Base-by-base conservation (phyloP, 2,329 filamentous ascomycete species). In the Phoma sp. region DNA sequence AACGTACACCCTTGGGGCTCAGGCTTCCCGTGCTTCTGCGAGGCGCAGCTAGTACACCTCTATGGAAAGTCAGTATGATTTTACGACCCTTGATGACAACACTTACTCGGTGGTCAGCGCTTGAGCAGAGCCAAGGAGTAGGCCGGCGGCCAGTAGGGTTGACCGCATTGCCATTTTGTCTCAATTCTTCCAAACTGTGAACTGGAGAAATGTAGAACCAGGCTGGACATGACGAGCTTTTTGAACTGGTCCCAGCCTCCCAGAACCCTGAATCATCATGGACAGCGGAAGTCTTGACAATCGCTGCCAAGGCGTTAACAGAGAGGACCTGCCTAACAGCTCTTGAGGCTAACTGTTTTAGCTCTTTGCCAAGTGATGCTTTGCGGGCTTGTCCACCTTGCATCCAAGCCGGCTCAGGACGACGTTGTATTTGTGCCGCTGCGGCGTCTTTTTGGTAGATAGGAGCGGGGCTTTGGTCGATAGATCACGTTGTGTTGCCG, bases 1-100 rank as follows among this genome's bases (percentile, higher is more conserved):
- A 25, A 35, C 70, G 31, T 62, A 74, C 72, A 24, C 71, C 72
- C 47, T 65, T 72, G 3, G 69, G 69, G 40, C 68, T 74, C 35
- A 74, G 62, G 35, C 55, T 72, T 13, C 65, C 71, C 15, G 69
- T 69, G 44, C 72, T 71, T 55, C 72, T 60, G 47, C 72, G 62
- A 36, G 72, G 70, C 17, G 65, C 65, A 54, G 67, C 66, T 57
- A 66, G 59, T 57, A 62, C 58, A 17, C 58, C 61, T 57, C 61
- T 65, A 22, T 13, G 5, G n/a, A 29, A 31, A 7, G 25, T 66
- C 46, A 66, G 49, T 32, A 27, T 13, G 15, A 8, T 19, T 12
- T 37, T 10, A 7, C 13, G 38, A 1, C 41, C 2, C 13, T 1
- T 6, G 8, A 10, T 19, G 10, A 38, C 3, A 9, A 7, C 27